Base-by-base conservation (phyloP, 2,329 filamentous ascomycete species). In the Hortaea sp. region DNA sequence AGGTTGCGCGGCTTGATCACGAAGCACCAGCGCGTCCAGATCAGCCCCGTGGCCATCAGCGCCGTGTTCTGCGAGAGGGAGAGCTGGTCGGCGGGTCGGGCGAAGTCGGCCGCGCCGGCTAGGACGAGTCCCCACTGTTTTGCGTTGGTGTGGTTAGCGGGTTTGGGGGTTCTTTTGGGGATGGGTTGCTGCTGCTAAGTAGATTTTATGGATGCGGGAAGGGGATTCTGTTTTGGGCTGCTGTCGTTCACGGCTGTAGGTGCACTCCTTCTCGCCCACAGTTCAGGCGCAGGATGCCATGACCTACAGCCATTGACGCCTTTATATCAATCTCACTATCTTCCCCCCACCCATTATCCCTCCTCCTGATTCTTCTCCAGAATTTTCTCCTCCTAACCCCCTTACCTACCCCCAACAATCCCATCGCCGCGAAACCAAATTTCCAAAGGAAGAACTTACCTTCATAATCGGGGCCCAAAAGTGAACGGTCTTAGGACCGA, bases 381-480 rank as follows among this genome's bases (percentile, higher is more conserved):
- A 39, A n/a, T 30, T 35, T 13, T 4, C 10, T 41, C 12, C 39
- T 41, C 39, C 12, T 4, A n/a, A 10, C 12, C 27, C 39, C 37
- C 7, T 20, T 5, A 20, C 20, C 20, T 4, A 20, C 20, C 2
- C 20, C 20, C 20, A 2, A 20, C 20, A 20, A 20, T 20, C 20
- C 20, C 11, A 46, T 6, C 28, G 29, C n/a, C 10, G 7, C 11
- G 32, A n/a, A 30, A 27, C 10, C n/a, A 27, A 28, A 13, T 6
- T 13, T 29, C 37, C 38, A 38, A 6, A n/a, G 30, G 20, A 20
- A 20, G 20, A 20, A 20, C 61, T 56, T 70, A 81, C 77, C 74
- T 81, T 95, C 88, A 95, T 95, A 56, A 95, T 82, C 48, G 90
- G 90, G 39, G 90, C 89, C 90, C 92, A 98, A 73, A 98, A 98